Conservation (phyloP, 2,329 filamentous ascomycete species). For the Zymoseptoria crescenta region DNA sequence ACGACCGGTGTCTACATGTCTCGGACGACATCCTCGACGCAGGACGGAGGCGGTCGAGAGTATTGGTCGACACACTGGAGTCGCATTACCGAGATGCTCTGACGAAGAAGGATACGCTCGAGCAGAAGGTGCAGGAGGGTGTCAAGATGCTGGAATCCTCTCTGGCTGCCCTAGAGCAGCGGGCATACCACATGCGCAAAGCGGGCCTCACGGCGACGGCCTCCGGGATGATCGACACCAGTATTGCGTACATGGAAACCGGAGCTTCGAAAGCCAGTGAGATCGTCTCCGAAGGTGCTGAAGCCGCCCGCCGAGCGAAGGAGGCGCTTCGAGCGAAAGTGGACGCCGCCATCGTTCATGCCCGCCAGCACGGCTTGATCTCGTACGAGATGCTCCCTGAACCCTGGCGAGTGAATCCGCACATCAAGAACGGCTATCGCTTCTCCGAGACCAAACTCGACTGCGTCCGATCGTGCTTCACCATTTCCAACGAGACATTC, state of each 20-base stretch:
- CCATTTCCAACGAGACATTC: constrained; percentile 83
- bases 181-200: constrained; percentile 71
- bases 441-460: constrained; percentile 88
- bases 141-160: constrained; percentile 80
- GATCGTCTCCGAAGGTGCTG: constrained; percentile 72
- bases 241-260: constrained; percentile 72
- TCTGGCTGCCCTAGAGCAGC: constrained; percentile 74
- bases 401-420: constrained; percentile 91
- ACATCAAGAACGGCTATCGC: constrained; percentile 85
- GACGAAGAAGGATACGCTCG: constrained; percentile 73
- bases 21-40: constrained; percentile 85
- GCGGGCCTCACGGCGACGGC: constrained; percentile 67
- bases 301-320: constrained; percentile 73
- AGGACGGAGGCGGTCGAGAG: constrained; percentile 71
- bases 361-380: constrained; percentile 74
- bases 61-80: constrained; percentile 91
- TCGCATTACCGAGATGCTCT: constrained; percentile 78
- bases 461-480: constrained; percentile 69
- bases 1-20: constrained; percentile 79
- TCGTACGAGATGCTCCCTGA: constrained; percentile 82
- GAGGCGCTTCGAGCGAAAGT: constrained; percentile 53
- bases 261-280: constrained; percentile 65
- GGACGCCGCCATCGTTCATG: constrained; percentile 75
- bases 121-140: constrained; percentile 83
- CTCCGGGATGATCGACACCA: constrained; percentile 65